Conservation (phyloP, 1,284 basidiomycete genomes). For the Pseudozyma flocculosa region DNA sequence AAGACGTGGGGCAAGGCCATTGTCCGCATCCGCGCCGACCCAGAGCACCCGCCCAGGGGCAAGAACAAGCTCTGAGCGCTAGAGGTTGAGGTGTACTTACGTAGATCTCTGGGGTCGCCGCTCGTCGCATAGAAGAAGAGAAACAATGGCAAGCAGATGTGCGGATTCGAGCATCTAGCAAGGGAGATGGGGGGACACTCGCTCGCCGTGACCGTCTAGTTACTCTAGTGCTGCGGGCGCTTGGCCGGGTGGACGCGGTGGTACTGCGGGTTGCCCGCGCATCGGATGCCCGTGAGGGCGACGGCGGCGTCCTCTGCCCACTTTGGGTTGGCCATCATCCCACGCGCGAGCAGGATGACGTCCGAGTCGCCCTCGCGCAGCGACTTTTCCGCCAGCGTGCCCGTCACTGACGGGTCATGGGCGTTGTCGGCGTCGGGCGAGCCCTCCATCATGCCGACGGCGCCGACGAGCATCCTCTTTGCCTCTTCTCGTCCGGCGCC, state of each 20-base stretch:
- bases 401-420: constrained; percentile 21
- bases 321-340: constrained; percentile 41
- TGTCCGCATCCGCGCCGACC: constrained; percentile 63
- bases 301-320: constrained; percentile 42
- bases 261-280: constrained; percentile 44
- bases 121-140: too few relatives aligned
- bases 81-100: too few relatives aligned
- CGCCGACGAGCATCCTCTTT: constrained; percentile 40
- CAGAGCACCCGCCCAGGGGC: constrained; percentile 34
- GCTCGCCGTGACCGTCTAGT: too few relatives aligned
- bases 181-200: too few relatives aligned
- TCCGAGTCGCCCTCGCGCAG: constrained; percentile 36
- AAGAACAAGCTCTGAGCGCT: constrained; percentile 32
- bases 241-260: constrained; percentile 33
- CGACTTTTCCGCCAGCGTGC: constrained; percentile 43
- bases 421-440: constrained; percentile 15
- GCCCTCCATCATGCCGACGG: constrained; percentile 53
- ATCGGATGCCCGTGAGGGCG: constrained; percentile 25
- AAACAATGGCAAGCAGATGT: too few relatives aligned
- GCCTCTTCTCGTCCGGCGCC: background rate
- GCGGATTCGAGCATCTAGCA: too few relatives aligned
- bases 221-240: constrained; percentile 1
- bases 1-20: constrained; percentile 93
- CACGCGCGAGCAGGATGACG: constrained; percentile 43
- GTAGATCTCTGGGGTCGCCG: too few relatives aligned